These are phyloP conservation scores for Kodamaea hsintzibuensis DNA, from an alignment of 805 yeast species.

Conservation along the genomic window DNA sequence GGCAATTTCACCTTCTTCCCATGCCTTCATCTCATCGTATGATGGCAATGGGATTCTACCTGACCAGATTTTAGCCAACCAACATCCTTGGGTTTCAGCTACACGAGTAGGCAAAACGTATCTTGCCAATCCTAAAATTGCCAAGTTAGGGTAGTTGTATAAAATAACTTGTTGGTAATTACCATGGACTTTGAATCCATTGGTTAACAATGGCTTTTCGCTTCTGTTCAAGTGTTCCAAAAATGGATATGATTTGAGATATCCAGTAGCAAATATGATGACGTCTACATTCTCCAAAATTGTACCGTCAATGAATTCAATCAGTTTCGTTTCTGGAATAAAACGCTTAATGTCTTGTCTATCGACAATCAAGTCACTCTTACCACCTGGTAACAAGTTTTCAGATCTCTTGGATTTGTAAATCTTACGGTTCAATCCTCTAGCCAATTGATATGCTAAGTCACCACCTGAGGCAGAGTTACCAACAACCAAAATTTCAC, in stretches of 20 bases:
- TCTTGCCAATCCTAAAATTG: conserved; percentile 43
- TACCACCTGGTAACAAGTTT: conserved; percentile 44
- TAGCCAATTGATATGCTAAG: conserved; percentile 58
- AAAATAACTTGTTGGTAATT: conserved; percentile 50
- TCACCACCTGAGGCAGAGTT: conserved; percentile 79
- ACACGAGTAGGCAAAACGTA: conserved; percentile 53
- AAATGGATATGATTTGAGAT: conserved; percentile 37
- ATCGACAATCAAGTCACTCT: conserved; percentile 40
- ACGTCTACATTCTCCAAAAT: conserved; percentile 25
- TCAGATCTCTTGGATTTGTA: conserved; percentile 53
- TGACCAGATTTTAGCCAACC: conserved; percentile 40
- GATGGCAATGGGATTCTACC: conserved; percentile 46
- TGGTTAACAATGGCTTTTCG: conserved; percentile 20
- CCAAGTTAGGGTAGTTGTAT: conserved; percentile 46
- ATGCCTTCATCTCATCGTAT: conserved; percentile 32
- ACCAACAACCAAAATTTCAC: conserved; percentile 66
- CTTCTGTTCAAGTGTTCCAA: conserved; percentile 19
- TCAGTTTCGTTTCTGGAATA: conserved; percentile 31
- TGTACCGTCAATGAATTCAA: conserved; percentile 28
- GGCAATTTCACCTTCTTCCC: conserved; percentile 29
- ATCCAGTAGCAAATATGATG: conserved; percentile 41
- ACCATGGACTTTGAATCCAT: conserved; percentile 39
- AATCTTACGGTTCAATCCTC: conserved; percentile 39
- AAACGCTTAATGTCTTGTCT: conserved; percentile 45
- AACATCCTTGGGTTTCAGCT: conserved; percentile 49